Percentiles rank a stretch among this genome's conserved stretches.
Conservation (phyloP, 305 asterid genomes). For the Fraxinus floribunda region DNA sequence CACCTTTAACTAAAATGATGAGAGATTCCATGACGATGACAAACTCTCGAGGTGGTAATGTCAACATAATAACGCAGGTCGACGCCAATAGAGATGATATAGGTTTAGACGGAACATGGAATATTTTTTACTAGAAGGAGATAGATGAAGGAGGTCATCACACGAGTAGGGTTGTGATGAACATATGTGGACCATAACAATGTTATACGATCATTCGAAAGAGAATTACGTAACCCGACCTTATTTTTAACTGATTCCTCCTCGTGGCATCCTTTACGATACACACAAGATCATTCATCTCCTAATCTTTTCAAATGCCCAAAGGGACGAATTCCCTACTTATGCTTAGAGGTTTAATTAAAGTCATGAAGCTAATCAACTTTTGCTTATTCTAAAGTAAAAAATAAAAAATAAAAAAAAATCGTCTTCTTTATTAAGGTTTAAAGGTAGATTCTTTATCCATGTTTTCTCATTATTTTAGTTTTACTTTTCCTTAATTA, state of each 20-base stretch:
- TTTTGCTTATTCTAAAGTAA: slow-evolving; percentile 46
- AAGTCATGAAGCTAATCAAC: slow-evolving; percentile 39
- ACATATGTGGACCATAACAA: neutral
- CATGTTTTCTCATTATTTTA: neutral
- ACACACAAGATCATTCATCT: slow-evolving; percentile 28
- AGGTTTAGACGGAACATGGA: neutral
- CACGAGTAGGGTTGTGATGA: neutral
- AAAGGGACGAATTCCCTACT: slow-evolving; percentile 45
- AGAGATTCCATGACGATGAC: neutral
- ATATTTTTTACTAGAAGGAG: neutral
- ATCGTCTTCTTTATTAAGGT: slow-evolving; percentile 19
- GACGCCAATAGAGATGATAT: neutral
- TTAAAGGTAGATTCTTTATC: slow-evolving; percentile 35
- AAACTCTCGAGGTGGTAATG: neutral
- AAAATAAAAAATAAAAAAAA: neutral
- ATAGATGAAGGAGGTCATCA: neutral
- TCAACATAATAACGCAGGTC: neutral
- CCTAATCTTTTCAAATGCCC: slow-evolving; percentile 33
- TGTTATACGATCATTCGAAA: neutral
- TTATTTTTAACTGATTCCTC: neutral
- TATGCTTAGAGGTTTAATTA: slow-evolving; percentile 39
- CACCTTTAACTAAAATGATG: neutral
- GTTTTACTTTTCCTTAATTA: slow-evolving; percentile 16
- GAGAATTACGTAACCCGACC: neutral
- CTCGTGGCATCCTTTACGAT: slow-evolving; percentile 19